Base-by-base conservation (phyloP, 805 yeast genomes). In the Candida loeiensis region DNA sequence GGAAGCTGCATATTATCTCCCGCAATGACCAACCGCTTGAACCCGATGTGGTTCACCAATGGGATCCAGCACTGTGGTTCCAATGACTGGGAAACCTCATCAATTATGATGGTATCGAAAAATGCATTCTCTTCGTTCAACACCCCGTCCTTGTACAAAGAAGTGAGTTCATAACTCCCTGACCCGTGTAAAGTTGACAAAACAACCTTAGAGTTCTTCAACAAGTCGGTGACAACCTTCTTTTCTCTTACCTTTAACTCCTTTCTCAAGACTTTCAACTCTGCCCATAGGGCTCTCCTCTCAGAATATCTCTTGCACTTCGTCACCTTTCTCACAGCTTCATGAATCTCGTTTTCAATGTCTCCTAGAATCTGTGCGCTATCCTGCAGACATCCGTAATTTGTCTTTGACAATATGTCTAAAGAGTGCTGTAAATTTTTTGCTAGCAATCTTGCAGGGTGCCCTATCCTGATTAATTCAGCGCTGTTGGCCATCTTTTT, bases 41-140 rank as follows among this genome's bases (percentile, higher is more conserved):
- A 16, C 6, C 78, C 72, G 11, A 72, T 61, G 51, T 85, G 91
- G 27, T 76, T 74, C 3, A 88, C 69, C 5, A 93, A 45, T 1
- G 99, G 97, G 17, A 91, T 89, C 97, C 97, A 90, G 53, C 97
- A 89, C 49, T 91, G 95, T 1, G 97, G 95, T 54, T 91, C 96
- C 40, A 91, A 63, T 8, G 96, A 75, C 59, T 91, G 99, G 0
- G 97, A 88, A 0, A 91, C 96, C 60, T 91, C 99, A 62, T 91
- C 99, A 25, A 91, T 90, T 9, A 93, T 85, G 22, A 91, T 69
- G 0, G 95, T 79, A 47, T 86, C 87, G 54, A 91, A 87, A 9
- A 80, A 55, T 3, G 69, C 64, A 19, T 59, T 56, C 2, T 58
- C 61, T 6, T 27, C 33, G 17, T 52, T 46, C 18, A 40, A 49